Conservation (phyloP, 2,329 filamentous ascomycete species). For the Ceratocystis cubensis region DNA sequence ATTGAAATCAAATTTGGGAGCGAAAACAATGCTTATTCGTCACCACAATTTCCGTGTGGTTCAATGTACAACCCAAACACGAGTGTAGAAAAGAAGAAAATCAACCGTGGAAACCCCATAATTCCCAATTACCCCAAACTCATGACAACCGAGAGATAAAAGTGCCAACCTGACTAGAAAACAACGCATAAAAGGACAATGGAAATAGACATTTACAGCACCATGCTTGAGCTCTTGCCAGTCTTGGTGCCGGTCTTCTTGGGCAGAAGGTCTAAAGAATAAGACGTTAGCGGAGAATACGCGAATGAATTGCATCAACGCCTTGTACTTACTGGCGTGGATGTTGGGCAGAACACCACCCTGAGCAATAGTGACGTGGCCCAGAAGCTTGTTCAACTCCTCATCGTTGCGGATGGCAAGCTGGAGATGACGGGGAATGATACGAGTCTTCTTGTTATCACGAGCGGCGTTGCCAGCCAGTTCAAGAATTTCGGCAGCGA, state of each 20-base stretch:
- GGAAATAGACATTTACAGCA: conserved; percentile 59
- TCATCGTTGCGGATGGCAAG: conserved; percentile 99
- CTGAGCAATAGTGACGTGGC: conserved; percentile 92
- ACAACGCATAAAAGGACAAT: conserved; percentile 39
- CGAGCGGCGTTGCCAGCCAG: conserved; percentile 96
- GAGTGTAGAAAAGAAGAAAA: conserved; percentile 42
- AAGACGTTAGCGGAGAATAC: conserved; percentile 30
- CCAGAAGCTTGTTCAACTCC: conserved; percentile 97
- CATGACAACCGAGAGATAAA: conserved; percentile 55
- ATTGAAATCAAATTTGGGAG: conserved; percentile 20
- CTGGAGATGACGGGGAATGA: conserved; percentile 97
- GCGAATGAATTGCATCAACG: conserved; percentile 24
- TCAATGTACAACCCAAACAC: conserved; percentile 60
- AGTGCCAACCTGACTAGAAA: conserved; percentile 41
- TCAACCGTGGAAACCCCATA: conserved; percentile 51
- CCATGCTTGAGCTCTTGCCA: conserved; percentile 85
- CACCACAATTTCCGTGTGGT: conserved; percentile 49
- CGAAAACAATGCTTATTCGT: conserved; percentile 42
- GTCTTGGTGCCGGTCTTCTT: conserved; percentile 95
- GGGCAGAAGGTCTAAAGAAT: conserved; percentile 69
- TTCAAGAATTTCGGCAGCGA: conserved; percentile 97
- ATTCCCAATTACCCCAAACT: conserved; percentile 61
- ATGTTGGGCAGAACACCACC: conserved; percentile 96
- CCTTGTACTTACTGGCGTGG: conserved; percentile 64
- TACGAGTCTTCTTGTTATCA: conserved; percentile 99